Evolutionary conservation across 805 yeast species (phyloP).

Genomic region (Isabelozyma rhagii): DNA sequence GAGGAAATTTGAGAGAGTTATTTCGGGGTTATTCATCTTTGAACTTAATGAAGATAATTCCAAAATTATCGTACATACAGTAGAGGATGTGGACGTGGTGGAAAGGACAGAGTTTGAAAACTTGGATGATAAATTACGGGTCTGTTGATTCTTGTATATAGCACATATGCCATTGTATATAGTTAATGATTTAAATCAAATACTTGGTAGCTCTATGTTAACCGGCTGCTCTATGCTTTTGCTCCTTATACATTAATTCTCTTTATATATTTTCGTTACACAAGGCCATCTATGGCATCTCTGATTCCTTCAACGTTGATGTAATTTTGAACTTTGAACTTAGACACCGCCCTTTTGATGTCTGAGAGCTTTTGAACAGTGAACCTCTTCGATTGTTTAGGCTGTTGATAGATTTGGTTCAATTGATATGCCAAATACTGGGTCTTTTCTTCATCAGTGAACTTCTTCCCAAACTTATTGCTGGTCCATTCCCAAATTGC

Average conservation of each 20-base stretch:
- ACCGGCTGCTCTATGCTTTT: too few species aligned
- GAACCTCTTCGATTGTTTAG: background rate
- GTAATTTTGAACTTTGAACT: constrained; percentile 9
- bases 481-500: constrained; percentile 21
- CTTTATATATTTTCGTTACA: constrained; percentile 2
- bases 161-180: constrained; percentile 3
- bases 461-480: constrained; percentile 11
- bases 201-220: too few species aligned
- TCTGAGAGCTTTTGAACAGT: constrained; percentile 3
- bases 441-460: constrained; percentile 14
- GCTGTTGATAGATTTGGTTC: constrained; percentile 6
- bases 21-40: constrained; percentile 60
- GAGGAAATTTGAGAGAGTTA: constrained; percentile 36
- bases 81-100: constrained; percentile 61
- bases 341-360: constrained; percentile 7
- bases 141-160: constrained; percentile 15
- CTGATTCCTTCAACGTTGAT: constrained; percentile 8
- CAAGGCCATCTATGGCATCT: constrained; percentile 7
- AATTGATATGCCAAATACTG: constrained; percentile 17
- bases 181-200: background rate
- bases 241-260: background rate
- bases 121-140: constrained; percentile 21
- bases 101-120: constrained; percentile 37
- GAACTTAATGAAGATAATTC: constrained; percentile 59
- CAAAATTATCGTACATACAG: constrained; percentile 56